These are phyloP conservation scores for Penicillium frequentans DNA, from an alignment of 2,329 filamentous ascomycete species.

Conservation along the genomic window DNA sequence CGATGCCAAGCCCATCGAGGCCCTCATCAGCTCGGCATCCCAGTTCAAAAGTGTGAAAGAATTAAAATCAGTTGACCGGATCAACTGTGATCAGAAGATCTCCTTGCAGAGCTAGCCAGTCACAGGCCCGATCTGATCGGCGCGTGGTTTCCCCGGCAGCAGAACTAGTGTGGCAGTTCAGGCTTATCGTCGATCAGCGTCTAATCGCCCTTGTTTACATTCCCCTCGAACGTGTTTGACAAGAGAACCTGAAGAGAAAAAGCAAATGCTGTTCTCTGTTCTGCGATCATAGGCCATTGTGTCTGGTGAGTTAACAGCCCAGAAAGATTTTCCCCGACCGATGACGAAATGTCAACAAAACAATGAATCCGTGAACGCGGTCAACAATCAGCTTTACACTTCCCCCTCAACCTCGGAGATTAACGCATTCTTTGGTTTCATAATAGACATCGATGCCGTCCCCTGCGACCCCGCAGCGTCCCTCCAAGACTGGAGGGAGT, in stretches of 20 bases:
- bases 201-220: conserved; percentile 19
- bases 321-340: neutral
- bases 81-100: conserved; percentile 6
- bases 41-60: neutral
- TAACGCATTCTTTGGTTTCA: neutral
- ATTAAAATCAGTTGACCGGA: neutral
- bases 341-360: conserved; percentile 12
- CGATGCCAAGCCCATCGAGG: conserved; percentile 15
- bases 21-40: neutral
- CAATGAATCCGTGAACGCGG: conserved; percentile 1
- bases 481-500: conserved; percentile 53
- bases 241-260: neutral
- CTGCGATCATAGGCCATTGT: conserved; percentile 5
- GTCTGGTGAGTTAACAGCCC: neutral
- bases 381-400: conserved; percentile 5
- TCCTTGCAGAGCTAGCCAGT: neutral
- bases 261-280: conserved; percentile 16
- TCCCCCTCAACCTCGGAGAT: neutral
- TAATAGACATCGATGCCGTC: conserved; percentile 40
- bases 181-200: conserved; percentile 22
- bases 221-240: neutral
- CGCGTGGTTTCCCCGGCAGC: conserved; percentile 23
- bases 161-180: conserved; percentile 1
- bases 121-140: conserved; percentile 12
- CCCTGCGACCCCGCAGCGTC: conserved; percentile 38